Percentiles rank a stretch among this genome's conserved stretches.
phyloP scores from a whole-genome alignment of 2,329 filamentous ascomycete genomes.

The Chrysosporium queenslandicum region DNA sequence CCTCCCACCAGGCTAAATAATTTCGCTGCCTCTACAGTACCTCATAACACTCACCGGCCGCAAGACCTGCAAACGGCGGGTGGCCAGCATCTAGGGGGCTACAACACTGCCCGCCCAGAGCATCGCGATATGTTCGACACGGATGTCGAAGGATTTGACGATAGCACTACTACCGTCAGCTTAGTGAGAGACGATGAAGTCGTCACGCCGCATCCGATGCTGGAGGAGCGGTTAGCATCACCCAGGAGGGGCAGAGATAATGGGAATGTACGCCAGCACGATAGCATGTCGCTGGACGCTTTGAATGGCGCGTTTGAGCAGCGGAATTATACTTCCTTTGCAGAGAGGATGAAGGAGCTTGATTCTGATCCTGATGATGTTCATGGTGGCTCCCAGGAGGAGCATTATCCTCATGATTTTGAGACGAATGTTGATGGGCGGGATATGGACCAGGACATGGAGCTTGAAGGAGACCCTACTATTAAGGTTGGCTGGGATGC shows the following conservation, averaged over 20 bases:
- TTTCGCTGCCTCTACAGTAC: not conserved
- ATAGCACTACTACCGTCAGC: constrained; percentile 36
- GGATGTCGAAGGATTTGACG: constrained; percentile 36
- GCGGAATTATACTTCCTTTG: constrained; percentile 18
- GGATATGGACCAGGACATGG: not conserved
- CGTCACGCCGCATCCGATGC: constrained; percentile 9
- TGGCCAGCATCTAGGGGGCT: not conserved
- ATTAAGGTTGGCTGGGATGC: constrained; percentile 4
- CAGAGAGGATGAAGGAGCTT: constrained; percentile 29
- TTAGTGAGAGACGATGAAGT: constrained; percentile 28
- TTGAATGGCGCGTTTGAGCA: constrained; percentile 7
- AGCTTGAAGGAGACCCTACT: not conserved
- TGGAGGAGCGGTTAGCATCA: constrained; percentile 6
- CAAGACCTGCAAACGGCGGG: not conserved
- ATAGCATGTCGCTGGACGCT: constrained; percentile 5
- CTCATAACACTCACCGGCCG: not conserved
- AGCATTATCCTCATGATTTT: constrained; percentile 20
- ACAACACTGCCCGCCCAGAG: not conserved
- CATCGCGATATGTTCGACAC: constrained; percentile 35
- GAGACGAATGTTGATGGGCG: constrained; percentile 25
- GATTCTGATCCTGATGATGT: constrained; percentile 31
- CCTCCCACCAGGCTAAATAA: constrained; percentile 24
- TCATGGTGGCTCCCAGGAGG: constrained; percentile 21
- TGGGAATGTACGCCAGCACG: not conserved
- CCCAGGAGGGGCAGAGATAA: constrained; percentile 14